These are phyloP conservation scores for Rubia yunnanensis DNA, from an alignment of 257 asterid species.

Conservation along the genomic window DNA sequence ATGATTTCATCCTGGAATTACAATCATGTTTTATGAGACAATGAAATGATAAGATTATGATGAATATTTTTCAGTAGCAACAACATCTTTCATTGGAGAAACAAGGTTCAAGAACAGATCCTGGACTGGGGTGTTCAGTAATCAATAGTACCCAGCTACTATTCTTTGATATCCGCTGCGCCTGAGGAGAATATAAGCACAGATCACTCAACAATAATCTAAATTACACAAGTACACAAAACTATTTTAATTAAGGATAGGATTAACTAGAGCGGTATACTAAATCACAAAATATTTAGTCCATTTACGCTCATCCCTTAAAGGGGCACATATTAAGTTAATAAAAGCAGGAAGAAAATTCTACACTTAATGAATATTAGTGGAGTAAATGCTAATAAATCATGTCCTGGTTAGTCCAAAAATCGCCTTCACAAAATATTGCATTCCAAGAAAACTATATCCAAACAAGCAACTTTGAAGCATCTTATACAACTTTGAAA, in stretches of 20 bases:
- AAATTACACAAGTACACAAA: neutral
- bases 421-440: too few relatives aligned
- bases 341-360: neutral
- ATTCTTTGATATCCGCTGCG: slow-evolving; percentile 23
- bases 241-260: neutral
- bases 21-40: slow-evolving; percentile 12
- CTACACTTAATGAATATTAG: neutral
- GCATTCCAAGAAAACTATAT: too few relatives aligned
- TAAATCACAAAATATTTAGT: neutral
- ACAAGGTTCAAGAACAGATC: slow-evolving; percentile 76
- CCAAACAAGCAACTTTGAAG: too few relatives aligned
- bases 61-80: slow-evolving; percentile 7
- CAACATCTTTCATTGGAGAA: slow-evolving; percentile 65
- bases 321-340: too few relatives aligned
- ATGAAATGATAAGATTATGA: neutral
- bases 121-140: slow-evolving; percentile 68
- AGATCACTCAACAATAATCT: neutral
- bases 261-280: neutral
- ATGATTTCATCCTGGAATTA: slow-evolving; percentile 33
- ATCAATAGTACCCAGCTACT: slow-evolving; percentile 28
- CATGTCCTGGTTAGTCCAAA: too few relatives aligned
- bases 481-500: too few relatives aligned
- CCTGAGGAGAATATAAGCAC: slow-evolving; percentile 27
- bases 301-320: neutral
- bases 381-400: neutral